Evolutionary conservation across 1,284 basidiomycete genomes (phyloP).

Genomic region (Neotropicomus parvogracilis): DNA sequence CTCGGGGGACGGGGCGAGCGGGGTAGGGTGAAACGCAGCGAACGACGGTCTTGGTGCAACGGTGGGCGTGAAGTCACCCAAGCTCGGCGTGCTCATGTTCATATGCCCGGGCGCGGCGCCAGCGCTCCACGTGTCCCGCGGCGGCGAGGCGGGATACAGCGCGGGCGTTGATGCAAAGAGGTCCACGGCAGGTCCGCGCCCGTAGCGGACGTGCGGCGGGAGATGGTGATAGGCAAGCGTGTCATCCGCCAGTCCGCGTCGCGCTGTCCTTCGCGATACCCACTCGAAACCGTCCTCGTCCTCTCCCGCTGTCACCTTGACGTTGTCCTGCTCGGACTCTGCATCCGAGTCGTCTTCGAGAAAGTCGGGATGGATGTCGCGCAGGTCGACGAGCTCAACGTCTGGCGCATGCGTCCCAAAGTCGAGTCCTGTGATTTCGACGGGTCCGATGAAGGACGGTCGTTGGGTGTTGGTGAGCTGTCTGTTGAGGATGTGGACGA

Average conservation of each 20-base stretch:
- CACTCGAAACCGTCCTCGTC: conserved; percentile 71
- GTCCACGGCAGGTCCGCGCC: conserved; percentile 51
- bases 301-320: conserved; percentile 51
- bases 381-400: conserved; percentile 85
- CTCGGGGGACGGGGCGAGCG: too few species aligned
- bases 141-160: conserved; percentile 38
- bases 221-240: conserved; percentile 61
- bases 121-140: conserved; percentile 50
- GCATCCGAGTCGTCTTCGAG: conserved; percentile 59
- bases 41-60: conserved; percentile 20
- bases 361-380: conserved; percentile 94
- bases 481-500: conserved; percentile 78
- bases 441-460: conserved; percentile 92
- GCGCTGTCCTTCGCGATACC: conserved; percentile 64
- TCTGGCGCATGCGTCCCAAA: conserved; percentile 85
- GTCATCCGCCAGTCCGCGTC: conserved; percentile 49
- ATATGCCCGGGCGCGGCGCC: conserved; percentile 24
- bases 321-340: conserved; percentile 38
- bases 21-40: conserved; percentile 15
- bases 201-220: conserved; percentile 69
- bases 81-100: conserved; percentile 32
- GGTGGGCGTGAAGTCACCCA: conserved; percentile 36
- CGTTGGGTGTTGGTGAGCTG: conserved; percentile 68
- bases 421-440: conserved; percentile 80
- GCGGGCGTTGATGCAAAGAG: conserved; percentile 56